Conservation (phyloP, 192 early-diverging fungal genomes). For the Coemansia sp. region DNA sequence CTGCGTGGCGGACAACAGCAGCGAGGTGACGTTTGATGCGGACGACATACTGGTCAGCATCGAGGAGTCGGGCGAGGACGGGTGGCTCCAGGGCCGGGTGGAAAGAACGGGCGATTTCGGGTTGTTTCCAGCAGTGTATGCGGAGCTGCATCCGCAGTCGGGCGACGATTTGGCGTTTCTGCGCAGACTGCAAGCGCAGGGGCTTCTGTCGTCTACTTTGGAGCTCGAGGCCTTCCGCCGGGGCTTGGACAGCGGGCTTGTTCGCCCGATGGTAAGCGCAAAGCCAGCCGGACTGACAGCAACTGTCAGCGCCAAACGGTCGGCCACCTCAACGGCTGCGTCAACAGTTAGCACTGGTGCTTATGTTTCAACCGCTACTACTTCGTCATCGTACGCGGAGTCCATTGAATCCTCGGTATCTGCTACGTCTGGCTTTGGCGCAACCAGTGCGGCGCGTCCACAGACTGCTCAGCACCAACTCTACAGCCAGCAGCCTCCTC, state of each 20-base stretch:
- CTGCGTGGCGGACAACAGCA: slow-evolving; percentile 43
- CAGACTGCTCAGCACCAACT: background rate
- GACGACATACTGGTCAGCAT: slow-evolving; percentile 20
- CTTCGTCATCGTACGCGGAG: slow-evolving; percentile 1
- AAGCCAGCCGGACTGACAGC: background rate
- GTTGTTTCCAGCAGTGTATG: slow-evolving; percentile 46
- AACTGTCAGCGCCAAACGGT: background rate
- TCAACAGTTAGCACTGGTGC: slow-evolving; percentile 1
- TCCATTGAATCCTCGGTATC: background rate
- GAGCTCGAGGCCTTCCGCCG: slow-evolving; percentile 20
- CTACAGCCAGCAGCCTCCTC: background rate
- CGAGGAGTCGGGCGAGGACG: slow-evolving; percentile 28
- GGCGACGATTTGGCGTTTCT: slow-evolving; percentile 36
- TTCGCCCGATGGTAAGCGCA: background rate
- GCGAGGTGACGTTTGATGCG: slow-evolving; percentile 47
- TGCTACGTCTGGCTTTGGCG: background rate
- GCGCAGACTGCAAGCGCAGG: slow-evolving; percentile 18
- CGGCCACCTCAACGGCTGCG: background rate
- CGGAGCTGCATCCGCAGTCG: slow-evolving; percentile 35
- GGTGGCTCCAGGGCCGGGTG: slow-evolving; percentile 42
- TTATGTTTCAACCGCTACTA: background rate
- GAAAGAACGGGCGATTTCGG: slow-evolving; percentile 31
- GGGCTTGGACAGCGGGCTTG: slow-evolving; percentile 14
- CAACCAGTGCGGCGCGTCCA: background rate
- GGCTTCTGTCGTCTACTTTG: slow-evolving; percentile 34